Percentiles rank a stretch among this genome's conserved stretches.
Evolutionary conservation across 805 yeast genomes (phyloP).

Genomic region (Wickerhamiella spandovensis): DNA sequence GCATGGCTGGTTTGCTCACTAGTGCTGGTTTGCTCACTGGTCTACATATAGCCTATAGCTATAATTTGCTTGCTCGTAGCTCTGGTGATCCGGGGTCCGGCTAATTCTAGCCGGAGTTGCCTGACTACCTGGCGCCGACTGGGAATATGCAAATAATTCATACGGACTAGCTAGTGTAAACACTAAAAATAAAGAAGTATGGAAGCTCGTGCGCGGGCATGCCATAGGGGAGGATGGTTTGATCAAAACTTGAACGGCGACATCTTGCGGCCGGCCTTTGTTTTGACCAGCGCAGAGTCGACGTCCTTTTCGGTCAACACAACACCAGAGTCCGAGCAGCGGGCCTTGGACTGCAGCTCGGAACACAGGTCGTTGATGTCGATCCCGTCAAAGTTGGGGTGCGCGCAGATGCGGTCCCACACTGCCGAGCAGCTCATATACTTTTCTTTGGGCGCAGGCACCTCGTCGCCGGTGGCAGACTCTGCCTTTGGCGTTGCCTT

Average conservation of each 20-base stretch:
- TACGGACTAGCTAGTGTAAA: background rate
- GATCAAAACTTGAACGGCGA: background rate
- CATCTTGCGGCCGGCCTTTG: background rate
- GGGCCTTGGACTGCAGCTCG: conserved; percentile 84
- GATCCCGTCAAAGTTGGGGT: conserved; percentile 83
- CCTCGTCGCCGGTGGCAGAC: conserved; percentile 17
- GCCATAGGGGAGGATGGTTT: too few species aligned
- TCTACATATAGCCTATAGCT: too few species aligned
- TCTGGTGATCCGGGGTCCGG: too few species aligned
- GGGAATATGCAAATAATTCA: background rate
- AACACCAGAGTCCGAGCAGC: conserved; percentile 87
- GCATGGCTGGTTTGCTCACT: too few species aligned
- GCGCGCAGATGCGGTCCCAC: conserved; percentile 92
- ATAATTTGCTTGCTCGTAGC: too few species aligned
- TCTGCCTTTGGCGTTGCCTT: background rate
- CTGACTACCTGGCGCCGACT: too few species aligned
- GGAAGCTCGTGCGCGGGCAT: too few species aligned
- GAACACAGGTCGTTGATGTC: conserved; percentile 89
- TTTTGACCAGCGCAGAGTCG: conserved; percentile 32
- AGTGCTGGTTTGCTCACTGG: too few species aligned
- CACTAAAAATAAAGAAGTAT: background rate
- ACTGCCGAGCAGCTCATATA: conserved; percentile 71
- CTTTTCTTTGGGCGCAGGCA: conserved; percentile 21
- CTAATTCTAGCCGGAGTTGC: too few species aligned
- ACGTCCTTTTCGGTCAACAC: conserved; percentile 76